phyloP scores from a whole-genome alignment of 257 asterid species.

The Forsythia viridissima region DNA sequence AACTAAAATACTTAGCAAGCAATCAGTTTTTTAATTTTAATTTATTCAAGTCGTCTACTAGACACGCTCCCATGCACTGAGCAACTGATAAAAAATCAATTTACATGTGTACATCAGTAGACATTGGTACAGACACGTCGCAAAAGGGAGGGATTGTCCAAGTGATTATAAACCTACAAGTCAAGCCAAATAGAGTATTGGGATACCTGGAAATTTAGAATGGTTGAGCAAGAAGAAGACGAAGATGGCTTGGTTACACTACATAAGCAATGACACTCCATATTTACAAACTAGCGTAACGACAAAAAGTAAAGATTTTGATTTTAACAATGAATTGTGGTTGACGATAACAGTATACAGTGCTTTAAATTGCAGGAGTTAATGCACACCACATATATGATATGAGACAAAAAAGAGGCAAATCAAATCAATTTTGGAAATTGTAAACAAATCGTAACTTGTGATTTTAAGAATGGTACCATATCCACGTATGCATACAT shows the following conservation, averaged over 20 bases:
- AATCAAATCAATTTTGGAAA: neutral
- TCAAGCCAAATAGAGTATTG: no score
- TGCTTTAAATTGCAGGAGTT: slow-evolving; percentile 2
- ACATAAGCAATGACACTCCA: slow-evolving; percentile 53
- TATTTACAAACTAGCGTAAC: neutral
- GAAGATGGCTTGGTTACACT: slow-evolving; percentile 35
- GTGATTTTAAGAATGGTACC: no score
- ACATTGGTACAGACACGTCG: no score
- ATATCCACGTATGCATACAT: no score
- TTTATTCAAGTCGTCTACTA: no score
- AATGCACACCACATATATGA: slow-evolving; percentile 37
- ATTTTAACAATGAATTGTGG: neutral
- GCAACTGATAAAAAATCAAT: no score
- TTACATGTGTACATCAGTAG: no score
- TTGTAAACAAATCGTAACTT: no score
- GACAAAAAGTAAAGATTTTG: neutral
- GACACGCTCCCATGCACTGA: no score
- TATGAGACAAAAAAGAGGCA: neutral
- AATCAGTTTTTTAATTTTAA: neutral
- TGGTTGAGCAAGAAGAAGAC: slow-evolving; percentile 32
- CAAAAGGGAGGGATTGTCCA: no score
- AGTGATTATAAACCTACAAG: no score
- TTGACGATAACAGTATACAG: neutral
- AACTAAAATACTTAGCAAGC: neutral
- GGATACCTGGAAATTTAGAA: slow-evolving; percentile 37